Conservation (phyloP, 164 flowering plant species). For the Vitis amurensis region DNA sequence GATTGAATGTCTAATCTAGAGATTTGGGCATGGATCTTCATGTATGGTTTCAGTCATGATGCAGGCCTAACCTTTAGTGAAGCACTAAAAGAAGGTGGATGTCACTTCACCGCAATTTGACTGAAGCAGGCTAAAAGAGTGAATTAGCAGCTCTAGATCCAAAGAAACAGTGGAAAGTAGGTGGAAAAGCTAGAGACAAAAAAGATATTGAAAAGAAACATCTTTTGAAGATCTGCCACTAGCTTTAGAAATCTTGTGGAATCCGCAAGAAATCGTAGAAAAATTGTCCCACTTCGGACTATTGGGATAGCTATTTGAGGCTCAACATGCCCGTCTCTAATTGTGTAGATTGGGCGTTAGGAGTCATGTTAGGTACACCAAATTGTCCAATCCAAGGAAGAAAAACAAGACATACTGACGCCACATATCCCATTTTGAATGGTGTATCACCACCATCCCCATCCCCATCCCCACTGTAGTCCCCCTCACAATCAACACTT, state of each 20-base stretch:
- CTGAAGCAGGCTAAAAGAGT: too few species aligned
- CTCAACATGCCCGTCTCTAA: background rate
- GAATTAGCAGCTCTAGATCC: background rate
- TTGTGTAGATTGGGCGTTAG: background rate
- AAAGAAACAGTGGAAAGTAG: background rate
- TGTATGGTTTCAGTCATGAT: too few species aligned
- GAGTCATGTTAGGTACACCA: constrained; percentile 5
- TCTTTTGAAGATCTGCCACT: background rate
- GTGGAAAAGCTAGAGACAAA: background rate
- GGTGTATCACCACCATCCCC: too few species aligned
- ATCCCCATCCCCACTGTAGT: too few species aligned
- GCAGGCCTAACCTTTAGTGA: too few species aligned
- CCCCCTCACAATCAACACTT: too few species aligned
- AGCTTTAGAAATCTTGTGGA: background rate
- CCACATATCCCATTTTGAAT: background rate
- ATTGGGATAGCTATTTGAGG: background rate
- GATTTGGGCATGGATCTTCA: too few species aligned
- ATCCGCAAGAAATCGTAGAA: background rate
- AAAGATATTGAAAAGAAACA: background rate
- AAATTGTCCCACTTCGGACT: background rate
- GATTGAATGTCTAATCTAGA: too few species aligned
- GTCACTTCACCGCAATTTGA: too few species aligned
- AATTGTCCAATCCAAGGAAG: constrained; percentile 12
- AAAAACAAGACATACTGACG: background rate
- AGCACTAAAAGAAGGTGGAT: too few species aligned